Base-by-base conservation (phyloP, 805 yeast species). In the Cyberlindnera americana region DNA sequence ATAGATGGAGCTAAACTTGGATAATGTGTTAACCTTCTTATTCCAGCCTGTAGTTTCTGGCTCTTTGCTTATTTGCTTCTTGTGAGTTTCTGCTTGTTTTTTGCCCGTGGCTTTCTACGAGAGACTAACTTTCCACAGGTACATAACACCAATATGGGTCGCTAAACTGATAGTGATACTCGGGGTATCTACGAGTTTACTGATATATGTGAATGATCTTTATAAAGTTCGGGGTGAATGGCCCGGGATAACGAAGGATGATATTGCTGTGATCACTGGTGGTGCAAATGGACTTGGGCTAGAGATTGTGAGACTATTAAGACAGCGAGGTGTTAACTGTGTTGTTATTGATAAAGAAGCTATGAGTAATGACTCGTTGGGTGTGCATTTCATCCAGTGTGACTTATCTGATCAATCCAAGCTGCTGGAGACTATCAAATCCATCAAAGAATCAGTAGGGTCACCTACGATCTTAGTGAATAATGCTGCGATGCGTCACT, bases 401-500 rank as follows among this genome's bases (percentile, higher is more conserved):
- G 95, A 90, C 59, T 79, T 90, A n/a, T 62, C 81, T 27, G 57
- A 73, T 40, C 48, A 67, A 11, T 48, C 52, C 1, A 66, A 68
- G 10, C 70, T 86, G 6, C 48, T 57, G 13, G 49, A 50, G 1
- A 56, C 63, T 13, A 70, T 77, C 10, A 55, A 57, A 6, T 39
- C 33, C 6, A 74, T 87, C 18, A 56, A 56, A 19, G 31, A 50
- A 19, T 65, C 70, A 23, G 50, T 76, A 28, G 86, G 88, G 4
- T 26, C 29, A 1, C 79, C 84, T 1, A 73, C 89, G 0, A 66
- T 87, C 1, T 64, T 90, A 12, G 69, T 90, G 35, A 89, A 88
- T 59, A 90, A 89, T 59, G 97, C 96, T 1, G 97, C 88, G 0
- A 72, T 86, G 15, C 67, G 83, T 29, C 69, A 67, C 9, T 81